These are phyloP conservation scores for Triadica sebifera DNA, from an alignment of 345 rosid genomes.

Conservation along the genomic window DNA sequence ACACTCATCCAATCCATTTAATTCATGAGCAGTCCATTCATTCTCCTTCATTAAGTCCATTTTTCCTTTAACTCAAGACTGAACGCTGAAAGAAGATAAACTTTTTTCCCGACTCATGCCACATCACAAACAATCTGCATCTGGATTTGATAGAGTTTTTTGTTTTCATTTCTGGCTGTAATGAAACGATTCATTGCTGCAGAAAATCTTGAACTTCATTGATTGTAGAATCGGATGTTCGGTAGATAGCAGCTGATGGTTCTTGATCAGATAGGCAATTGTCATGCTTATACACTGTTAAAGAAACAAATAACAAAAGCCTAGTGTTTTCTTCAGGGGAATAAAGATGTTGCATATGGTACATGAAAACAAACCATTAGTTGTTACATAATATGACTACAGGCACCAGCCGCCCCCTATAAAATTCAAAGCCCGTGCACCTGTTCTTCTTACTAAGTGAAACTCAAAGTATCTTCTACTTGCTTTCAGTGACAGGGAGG, in stretches of 20 bases:
- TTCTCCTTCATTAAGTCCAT: too few relatives aligned
- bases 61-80: too few relatives aligned
- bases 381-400: slow-evolving; percentile 10
- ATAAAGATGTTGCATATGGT: slow-evolving; percentile 6
- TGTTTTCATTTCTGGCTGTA: too few relatives aligned
- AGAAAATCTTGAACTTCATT: too few relatives aligned
- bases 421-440: slow-evolving; percentile 37
- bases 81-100: too few relatives aligned
- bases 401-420: slow-evolving; percentile 32
- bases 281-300: not conserved
- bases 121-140: too few relatives aligned
- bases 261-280: not conserved
- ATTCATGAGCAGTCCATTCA: too few relatives aligned
- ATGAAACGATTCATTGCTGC: too few relatives aligned
- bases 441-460: slow-evolving; percentile 26
- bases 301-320: not conserved
- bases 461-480: slow-evolving; percentile 25
- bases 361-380: not conserved
- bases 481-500: slow-evolving; percentile 69
- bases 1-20: too few relatives aligned
- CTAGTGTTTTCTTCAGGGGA: slow-evolving; percentile 4
- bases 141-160: too few relatives aligned
- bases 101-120: too few relatives aligned
- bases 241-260: not conserved
- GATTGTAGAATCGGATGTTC: too few relatives aligned